Evolutionary conservation across 305 asterid genomes (phyloP).

Genomic region (Solanum hybrid): DNA sequence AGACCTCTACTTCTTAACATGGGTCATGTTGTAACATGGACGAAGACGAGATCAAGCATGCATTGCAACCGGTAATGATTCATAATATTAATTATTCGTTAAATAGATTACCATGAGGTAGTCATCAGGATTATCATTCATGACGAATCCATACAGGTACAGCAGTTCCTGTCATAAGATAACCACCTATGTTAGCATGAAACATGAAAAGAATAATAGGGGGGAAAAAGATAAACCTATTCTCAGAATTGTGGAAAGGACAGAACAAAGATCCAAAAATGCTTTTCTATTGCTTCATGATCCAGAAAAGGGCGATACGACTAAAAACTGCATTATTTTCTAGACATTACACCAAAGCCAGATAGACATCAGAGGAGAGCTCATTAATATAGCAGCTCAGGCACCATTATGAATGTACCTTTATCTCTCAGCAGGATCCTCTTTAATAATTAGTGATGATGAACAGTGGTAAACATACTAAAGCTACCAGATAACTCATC

Average conservation of each 20-base stretch:
- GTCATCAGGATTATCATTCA: slow-evolving; percentile 77
- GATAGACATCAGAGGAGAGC: background rate
- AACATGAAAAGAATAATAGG: slow-evolving; percentile 4
- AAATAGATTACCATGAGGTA: slow-evolving; percentile 64
- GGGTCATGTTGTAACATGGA: background rate
- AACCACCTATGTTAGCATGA: slow-evolving; percentile 11
- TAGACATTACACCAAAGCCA: background rate
- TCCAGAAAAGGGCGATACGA: background rate
- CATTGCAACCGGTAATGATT: background rate
- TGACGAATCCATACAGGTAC: slow-evolving; percentile 81
- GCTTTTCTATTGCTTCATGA: background rate
- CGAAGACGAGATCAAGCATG: background rate
- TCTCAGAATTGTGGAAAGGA: background rate
- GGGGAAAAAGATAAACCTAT: background rate
- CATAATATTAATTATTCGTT: background rate
- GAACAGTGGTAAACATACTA: background rate
- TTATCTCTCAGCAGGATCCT: background rate
- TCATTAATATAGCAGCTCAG: background rate
- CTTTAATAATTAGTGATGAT: background rate
- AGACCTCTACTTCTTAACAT: background rate
- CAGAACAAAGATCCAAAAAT: background rate
- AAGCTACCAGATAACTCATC: background rate
- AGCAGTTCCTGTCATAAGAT: slow-evolving; percentile 64
- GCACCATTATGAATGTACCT: background rate
- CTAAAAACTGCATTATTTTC: background rate